A percentile compares a stretch with the other conserved stretches of the same genome.
Evolutionary conservation across 2,329 filamentous ascomycete species (phyloP).

Genomic region (Fonsecaea erecta): DNA sequence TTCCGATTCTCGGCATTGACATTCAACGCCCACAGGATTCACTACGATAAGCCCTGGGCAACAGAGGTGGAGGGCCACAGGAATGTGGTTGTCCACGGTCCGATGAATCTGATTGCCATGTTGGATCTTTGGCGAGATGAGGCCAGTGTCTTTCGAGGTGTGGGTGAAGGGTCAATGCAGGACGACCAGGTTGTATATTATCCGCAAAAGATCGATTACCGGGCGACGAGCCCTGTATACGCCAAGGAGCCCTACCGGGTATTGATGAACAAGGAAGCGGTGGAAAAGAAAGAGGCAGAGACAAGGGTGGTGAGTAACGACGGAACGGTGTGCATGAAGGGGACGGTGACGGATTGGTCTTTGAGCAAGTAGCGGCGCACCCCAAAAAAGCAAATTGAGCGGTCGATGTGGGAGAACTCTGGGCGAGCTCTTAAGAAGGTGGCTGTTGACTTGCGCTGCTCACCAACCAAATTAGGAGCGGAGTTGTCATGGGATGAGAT

Average conservation of each 20-base stretch:
- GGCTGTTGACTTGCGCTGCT: neutral
- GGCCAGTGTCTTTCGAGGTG: conserved; percentile 33
- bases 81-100: conserved; percentile 51
- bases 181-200: conserved; percentile 38
- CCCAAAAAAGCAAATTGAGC: neutral
- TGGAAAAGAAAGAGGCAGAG: conserved; percentile 34
- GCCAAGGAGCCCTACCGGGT: conserved; percentile 54
- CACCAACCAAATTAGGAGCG: conserved; percentile 8
- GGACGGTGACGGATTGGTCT: conserved; percentile 37
- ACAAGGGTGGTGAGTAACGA: conserved; percentile 41
- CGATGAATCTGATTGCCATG: conserved; percentile 50
- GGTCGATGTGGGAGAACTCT: neutral
- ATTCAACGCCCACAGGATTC: conserved; percentile 53
- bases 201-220: conserved; percentile 53
- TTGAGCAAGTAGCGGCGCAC: neutral
- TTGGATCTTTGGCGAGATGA: conserved; percentile 52
- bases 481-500: conserved; percentile 6
- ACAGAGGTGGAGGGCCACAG: conserved; percentile 50
- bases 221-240: conserved; percentile 57
- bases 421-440: neutral
- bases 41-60: conserved; percentile 51
- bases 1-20: conserved; percentile 52
- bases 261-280: conserved; percentile 45
- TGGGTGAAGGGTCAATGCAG: conserved; percentile 22
- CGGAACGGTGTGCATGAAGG: conserved; percentile 42